A percentile compares a stretch with the other conserved stretches of the same genome.
Conservation (phyloP, 2,329 filamentous ascomycete species). For the Neoascochyta sp. region DNA sequence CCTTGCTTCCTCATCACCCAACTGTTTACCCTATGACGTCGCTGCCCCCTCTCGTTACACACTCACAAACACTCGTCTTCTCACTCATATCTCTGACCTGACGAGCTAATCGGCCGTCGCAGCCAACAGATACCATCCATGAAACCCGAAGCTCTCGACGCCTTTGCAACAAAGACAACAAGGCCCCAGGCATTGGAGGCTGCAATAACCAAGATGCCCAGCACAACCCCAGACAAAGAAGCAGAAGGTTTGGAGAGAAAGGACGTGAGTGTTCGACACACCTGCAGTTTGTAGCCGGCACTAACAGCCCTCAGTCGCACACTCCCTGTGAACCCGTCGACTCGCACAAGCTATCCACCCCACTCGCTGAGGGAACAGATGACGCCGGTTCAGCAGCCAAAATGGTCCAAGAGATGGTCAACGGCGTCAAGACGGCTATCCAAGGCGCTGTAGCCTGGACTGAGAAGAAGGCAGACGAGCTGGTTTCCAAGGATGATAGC, state of each 20-base stretch:
- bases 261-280: constrained; percentile 2
- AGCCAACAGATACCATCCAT: too few species aligned
- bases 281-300: not conserved
- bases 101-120: too few species aligned
- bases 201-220: constrained; percentile 1
- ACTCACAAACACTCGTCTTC: too few species aligned
- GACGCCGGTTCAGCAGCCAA: constrained; percentile 13
- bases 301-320: not conserved
- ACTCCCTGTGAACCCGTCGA: too few species aligned
- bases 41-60: too few species aligned
- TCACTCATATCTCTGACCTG: too few species aligned
- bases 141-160: constrained; percentile 16
- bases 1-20: too few species aligned
- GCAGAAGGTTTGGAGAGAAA: not conserved
- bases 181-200: constrained; percentile 17
- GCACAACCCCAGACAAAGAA: not conserved
- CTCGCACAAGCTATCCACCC: not conserved
- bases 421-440: constrained; percentile 18
- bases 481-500: constrained; percentile 18
- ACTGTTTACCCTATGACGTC: too few species aligned
- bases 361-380: constrained; percentile 9
- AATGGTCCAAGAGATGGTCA: constrained; percentile 14
- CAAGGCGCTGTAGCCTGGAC: constrained; percentile 23
- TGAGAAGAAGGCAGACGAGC: constrained; percentile 22
- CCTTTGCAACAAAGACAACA: constrained; percentile 15